These are phyloP conservation scores for Galerina marginata DNA, from an alignment of 768 basidiomycete species.

Conservation along the genomic window DNA sequence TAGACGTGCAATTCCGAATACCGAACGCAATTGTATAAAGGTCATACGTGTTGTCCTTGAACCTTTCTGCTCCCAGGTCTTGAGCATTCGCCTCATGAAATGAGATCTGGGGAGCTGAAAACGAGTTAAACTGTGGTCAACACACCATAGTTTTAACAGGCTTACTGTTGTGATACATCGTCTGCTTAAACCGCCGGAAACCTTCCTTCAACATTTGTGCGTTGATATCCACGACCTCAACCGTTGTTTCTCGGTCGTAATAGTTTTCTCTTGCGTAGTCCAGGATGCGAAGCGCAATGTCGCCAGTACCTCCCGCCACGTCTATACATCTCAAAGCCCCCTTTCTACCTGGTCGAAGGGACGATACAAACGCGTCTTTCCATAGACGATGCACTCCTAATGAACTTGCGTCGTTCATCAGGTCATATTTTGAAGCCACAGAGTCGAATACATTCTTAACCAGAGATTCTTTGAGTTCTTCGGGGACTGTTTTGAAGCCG, in stretches of 20 bases:
- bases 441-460: slow-evolving; percentile 95
- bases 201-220: slow-evolving; percentile 95
- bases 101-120: slow-evolving; percentile 84
- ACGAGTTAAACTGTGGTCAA: not conserved
- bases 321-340: slow-evolving; percentile 86
- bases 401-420: slow-evolving; percentile 99
- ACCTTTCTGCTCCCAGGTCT: slow-evolving; percentile 64
- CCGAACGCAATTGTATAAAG: slow-evolving; percentile 99
- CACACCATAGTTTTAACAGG: slow-evolving; percentile 2
- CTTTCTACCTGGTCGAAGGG: slow-evolving; percentile 75
- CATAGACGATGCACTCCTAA: slow-evolving; percentile 95
- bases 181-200: slow-evolving; percentile 87
- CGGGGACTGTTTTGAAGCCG: slow-evolving; percentile 89
- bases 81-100: slow-evolving; percentile 97
- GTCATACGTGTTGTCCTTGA: slow-evolving; percentile 86
- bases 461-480: slow-evolving; percentile 84
- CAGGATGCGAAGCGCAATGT: slow-evolving; percentile 93
- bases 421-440: slow-evolving; percentile 92
- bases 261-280: slow-evolving; percentile 90
- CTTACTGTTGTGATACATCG: slow-evolving; percentile 97
- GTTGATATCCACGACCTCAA: slow-evolving; percentile 94
- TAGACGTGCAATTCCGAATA: slow-evolving; percentile 95
- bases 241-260: slow-evolving; percentile 86
- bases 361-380: slow-evolving; percentile 90
- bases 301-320: slow-evolving; percentile 97